phyloP scores from a whole-genome alignment of 306 rosid species.

The Pterocarpus macrocarpus region DNA sequence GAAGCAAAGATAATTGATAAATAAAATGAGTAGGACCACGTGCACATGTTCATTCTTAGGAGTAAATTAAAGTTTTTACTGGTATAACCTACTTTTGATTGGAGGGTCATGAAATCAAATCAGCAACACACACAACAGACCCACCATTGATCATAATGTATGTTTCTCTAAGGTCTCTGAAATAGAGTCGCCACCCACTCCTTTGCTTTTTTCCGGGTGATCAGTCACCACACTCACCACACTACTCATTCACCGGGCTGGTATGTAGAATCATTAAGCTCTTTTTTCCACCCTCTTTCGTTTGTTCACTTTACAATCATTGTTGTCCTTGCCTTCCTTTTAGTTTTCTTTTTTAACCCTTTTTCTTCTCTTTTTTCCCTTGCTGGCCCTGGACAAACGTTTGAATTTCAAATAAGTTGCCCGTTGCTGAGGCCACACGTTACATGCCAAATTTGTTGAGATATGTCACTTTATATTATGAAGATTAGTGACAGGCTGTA shows the following conservation, averaged over 20 bases:
- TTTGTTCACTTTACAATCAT: conserved; percentile 42
- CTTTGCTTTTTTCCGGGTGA: conserved; percentile 45
- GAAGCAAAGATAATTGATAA: neutral
- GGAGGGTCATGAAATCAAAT: conserved; percentile 49
- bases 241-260: conserved; percentile 40
- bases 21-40: conserved; percentile 38
- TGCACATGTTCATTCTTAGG: conserved; percentile 50
- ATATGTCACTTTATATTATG: conserved; percentile 25
- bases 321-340: conserved; percentile 39
- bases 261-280: conserved; percentile 46
- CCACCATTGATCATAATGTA: conserved; percentile 66
- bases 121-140: conserved; percentile 43
- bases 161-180: conserved; percentile 37
- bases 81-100: conserved; percentile 55
- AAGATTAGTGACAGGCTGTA: conserved; percentile 32
- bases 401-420: conserved; percentile 50
- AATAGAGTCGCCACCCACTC: conserved; percentile 54
- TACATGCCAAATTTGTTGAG: conserved; percentile 36
- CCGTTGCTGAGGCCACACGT: conserved; percentile 49
- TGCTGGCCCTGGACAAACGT: neutral
- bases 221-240: conserved; percentile 37
- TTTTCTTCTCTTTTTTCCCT: neutral
- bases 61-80: conserved; percentile 51
- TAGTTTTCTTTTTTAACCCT: conserved; percentile 25
- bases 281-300: conserved; percentile 24